These are phyloP conservation scores for Gynochthodes officinalis DNA, from an alignment of 257 asterid genomes.

Conservation along the genomic window DNA sequence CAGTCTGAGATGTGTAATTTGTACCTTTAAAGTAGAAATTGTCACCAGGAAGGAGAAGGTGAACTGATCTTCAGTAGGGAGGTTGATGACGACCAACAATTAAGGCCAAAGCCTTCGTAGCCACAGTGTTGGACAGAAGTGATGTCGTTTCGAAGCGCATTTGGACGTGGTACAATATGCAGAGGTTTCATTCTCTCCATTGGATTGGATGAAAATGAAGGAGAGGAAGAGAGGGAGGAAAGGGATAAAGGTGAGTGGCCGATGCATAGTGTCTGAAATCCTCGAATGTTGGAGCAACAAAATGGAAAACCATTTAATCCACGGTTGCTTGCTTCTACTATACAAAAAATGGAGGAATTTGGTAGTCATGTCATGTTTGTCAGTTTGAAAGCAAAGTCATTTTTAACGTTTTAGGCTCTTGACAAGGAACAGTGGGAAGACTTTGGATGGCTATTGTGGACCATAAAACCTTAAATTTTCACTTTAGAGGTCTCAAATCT, in stretches of 20 bases:
- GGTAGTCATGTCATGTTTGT: too few relatives aligned
- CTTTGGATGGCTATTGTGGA: too few relatives aligned
- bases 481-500: too few relatives aligned
- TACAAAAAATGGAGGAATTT: too few relatives aligned
- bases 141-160: conserved; percentile 4
- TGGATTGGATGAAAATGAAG: conserved; percentile 11
- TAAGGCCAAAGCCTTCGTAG: conserved; percentile 25
- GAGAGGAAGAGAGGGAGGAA: conserved; percentile 8
- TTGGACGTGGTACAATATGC: not conserved
- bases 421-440: too few relatives aligned
- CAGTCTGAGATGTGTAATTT: not conserved
- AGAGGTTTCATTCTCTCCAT: not conserved
- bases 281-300: too few relatives aligned
- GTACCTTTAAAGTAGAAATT: conserved; percentile 11
- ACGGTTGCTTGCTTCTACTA: too few relatives aligned
- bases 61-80: not conserved
- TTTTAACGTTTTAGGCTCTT: too few relatives aligned
- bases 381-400: too few relatives aligned
- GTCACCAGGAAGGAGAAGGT: not conserved
- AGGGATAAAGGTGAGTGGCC: not conserved
- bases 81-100: not conserved
- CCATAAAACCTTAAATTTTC: too few relatives aligned
- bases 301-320: too few relatives aligned
- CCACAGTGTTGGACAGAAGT: conserved; percentile 22
- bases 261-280: not conserved